These are phyloP conservation scores for Lyophyllum atratum DNA, from an alignment of 768 basidiomycete species.

Conservation along the genomic window DNA sequence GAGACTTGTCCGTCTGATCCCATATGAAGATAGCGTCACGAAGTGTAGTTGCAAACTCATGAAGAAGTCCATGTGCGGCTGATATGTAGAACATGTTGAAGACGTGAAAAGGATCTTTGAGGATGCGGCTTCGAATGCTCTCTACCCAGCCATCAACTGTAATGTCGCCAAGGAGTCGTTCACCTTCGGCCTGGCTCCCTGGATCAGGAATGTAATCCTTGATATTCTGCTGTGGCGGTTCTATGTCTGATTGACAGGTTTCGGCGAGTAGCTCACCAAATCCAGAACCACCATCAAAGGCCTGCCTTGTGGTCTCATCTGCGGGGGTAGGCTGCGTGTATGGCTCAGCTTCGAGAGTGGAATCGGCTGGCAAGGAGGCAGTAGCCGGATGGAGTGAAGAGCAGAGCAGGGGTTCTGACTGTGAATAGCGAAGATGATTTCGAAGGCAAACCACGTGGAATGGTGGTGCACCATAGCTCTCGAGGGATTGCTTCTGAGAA, in stretches of 20 bases:
- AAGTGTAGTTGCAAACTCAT: slow-evolving; percentile 22
- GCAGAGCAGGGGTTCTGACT: too few relatives aligned
- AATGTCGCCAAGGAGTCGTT: not conserved
- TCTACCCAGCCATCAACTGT: not conserved
- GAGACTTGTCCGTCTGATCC: slow-evolving; percentile 20
- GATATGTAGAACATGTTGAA: slow-evolving; percentile 28
- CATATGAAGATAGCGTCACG: slow-evolving; percentile 27
- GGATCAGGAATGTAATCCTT: not conserved
- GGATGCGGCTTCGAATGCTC: slow-evolving; percentile 2
- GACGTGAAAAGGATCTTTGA: slow-evolving; percentile 27
- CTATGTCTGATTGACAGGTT: not conserved
- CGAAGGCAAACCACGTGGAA: not conserved
- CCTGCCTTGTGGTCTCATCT: not conserved
- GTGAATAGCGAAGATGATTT: not conserved
- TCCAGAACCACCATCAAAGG: not conserved
- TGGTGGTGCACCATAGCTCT: not conserved
- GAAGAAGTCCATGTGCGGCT: slow-evolving; percentile 20
- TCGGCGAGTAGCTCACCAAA: not conserved
- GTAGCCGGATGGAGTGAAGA: too few relatives aligned
- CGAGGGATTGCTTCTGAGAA: not conserved
- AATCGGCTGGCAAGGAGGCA: too few relatives aligned
- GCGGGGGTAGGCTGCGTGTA: not conserved
- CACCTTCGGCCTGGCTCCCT: not conserved
- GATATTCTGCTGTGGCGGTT: not conserved
- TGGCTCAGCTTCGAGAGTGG: too few relatives aligned